Evolutionary conservation across 371 early-diverging fungal genomes (phyloP).

Genomic region (Haplosporangium sp.): DNA sequence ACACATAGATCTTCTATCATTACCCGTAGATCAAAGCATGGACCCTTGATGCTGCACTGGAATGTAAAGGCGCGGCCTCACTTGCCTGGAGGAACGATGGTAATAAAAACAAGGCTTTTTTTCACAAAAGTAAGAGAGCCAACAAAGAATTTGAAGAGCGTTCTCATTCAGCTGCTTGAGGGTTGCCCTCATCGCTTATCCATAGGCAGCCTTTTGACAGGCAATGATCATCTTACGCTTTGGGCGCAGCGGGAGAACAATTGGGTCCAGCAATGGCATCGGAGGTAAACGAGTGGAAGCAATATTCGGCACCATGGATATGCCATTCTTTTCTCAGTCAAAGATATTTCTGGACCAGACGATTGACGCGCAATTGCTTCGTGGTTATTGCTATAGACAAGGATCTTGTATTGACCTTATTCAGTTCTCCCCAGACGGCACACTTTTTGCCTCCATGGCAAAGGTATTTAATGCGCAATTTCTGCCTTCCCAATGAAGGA

Average conservation of each 20-base stretch:
- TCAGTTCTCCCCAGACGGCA: constrained; percentile 76
- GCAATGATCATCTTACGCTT: constrained; percentile 18
- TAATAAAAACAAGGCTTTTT: not conserved
- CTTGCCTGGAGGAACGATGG: constrained; percentile 54
- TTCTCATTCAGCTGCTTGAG: no score
- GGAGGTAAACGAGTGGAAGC: constrained; percentile 15
- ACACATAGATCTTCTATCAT: not conserved
- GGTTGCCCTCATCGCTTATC: not conserved
- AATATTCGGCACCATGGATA: not conserved
- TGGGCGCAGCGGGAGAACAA: constrained; percentile 19
- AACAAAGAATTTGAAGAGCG: no score
- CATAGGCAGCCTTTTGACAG: constrained; percentile 26
- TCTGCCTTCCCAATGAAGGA: not conserved
- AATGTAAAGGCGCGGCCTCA: constrained; percentile 38
- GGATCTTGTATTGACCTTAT: constrained; percentile 53
- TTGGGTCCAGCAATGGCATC: constrained; percentile 37
- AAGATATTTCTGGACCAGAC: not conserved
- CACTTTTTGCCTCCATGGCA: constrained; percentile 74
- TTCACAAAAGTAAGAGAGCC: not conserved
- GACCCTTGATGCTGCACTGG: constrained; percentile 25
- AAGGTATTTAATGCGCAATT: constrained; percentile 57
- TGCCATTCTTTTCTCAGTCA: no score
- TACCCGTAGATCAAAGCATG: constrained; percentile 32
- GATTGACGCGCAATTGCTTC: constrained; percentile 2
- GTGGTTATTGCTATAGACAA: constrained; percentile 22